These are phyloP conservation scores for Miscanthus sacchariflorus DNA, from an alignment of 202 grass and related monocot species.

Conservation along the genomic window DNA sequence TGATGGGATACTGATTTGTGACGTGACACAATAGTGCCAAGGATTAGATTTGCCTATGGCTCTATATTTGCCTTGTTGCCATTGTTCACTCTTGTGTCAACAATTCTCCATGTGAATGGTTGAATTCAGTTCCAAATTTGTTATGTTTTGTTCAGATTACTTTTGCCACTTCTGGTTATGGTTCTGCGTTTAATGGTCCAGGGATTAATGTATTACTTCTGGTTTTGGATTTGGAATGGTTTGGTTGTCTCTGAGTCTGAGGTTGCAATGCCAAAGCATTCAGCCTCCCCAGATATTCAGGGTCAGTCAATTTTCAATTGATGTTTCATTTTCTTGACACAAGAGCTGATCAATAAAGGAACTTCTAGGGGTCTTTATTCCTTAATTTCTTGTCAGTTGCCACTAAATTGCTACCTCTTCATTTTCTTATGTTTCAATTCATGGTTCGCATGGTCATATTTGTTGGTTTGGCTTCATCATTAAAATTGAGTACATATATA, in stretches of 20 bases:
- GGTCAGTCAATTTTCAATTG: not conserved
- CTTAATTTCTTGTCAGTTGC: not conserved
- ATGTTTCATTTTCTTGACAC: not conserved
- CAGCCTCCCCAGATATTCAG: not conserved
- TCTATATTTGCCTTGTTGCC: not conserved
- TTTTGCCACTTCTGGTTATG: not conserved
- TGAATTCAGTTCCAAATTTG: not conserved
- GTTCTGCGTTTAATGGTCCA: not conserved
- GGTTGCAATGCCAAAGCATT: not conserved
- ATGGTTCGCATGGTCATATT: not conserved
- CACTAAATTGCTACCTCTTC: not conserved
- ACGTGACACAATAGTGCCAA: not conserved
- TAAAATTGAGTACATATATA: not conserved
- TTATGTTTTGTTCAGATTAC: not conserved
- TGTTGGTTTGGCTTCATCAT: not conserved
- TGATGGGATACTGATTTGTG: not conserved
- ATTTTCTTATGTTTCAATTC: not conserved
- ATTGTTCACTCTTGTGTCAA: not conserved
- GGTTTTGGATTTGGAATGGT: not conserved
- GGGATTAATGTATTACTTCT: not conserved
- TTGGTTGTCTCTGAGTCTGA: not conserved
- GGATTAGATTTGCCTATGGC: not conserved
- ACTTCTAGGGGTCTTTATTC: not conserved
- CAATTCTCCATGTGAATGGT: conserved; percentile 2
- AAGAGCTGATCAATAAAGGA: not conserved